A percentile compares a stretch with the other conserved stretches of the same genome.
Evolutionary conservation across 164 flowering plant genomes (phyloP).

Genomic region (Magnolia officinalis): DNA sequence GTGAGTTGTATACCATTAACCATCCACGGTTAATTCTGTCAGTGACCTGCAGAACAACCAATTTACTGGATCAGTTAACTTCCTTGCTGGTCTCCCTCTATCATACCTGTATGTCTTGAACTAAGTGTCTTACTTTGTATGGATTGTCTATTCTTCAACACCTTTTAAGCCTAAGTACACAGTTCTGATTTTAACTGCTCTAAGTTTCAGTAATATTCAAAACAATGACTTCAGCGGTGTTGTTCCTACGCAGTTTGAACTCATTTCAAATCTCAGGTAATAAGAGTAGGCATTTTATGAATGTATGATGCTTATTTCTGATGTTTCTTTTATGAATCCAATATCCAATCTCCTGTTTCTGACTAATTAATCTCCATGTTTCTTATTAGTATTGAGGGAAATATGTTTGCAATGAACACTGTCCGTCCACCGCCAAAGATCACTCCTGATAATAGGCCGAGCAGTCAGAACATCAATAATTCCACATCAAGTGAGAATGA

Average conservation of each 20-base stretch:
- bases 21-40: constrained; percentile 12
- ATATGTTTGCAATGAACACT: constrained; percentile 38
- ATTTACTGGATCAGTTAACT: constrained; percentile 74
- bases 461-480: constrained; percentile 17
- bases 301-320: too few species aligned
- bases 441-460: constrained; percentile 38
- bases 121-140: background rate
- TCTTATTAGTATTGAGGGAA: constrained; percentile 61
- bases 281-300: too few species aligned
- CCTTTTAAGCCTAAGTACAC: background rate
- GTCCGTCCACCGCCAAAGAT: constrained; percentile 40
- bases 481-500: constrained; percentile 33
- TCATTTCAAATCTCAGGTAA: too few species aligned
- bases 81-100: constrained; percentile 60
- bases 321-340: too few species aligned
- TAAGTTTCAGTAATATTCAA: constrained; percentile 61
- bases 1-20: background rate
- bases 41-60: constrained; percentile 70
- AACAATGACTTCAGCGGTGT: too few species aligned
- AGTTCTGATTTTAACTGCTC: constrained; percentile 9
- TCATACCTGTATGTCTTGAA: constrained; percentile 51
- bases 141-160: background rate
- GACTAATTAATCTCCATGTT: too few species aligned
- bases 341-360: background rate
- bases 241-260: too few species aligned